Conservation (phyloP, 2,329 filamentous ascomycete genomes). For the Mycocentrospora acerina region DNA sequence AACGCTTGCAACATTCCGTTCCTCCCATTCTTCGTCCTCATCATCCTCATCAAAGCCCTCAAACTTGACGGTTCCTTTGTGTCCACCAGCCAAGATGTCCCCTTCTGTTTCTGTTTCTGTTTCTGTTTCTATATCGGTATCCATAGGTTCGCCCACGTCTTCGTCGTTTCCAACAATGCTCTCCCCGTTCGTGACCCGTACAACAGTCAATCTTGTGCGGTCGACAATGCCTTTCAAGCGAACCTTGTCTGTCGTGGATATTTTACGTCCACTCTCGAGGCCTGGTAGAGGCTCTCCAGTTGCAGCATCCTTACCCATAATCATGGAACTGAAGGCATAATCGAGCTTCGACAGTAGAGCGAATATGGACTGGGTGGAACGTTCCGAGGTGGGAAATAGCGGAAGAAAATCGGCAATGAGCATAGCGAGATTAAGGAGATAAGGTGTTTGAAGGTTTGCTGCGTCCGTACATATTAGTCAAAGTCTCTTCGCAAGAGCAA, state of each 20-base stretch:
- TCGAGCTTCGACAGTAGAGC: constrained; percentile 75
- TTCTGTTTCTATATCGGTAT: constrained; percentile 38
- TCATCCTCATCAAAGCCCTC: constrained; percentile 49
- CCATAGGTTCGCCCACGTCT: constrained; percentile 16
- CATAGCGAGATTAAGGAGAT: constrained; percentile 75
- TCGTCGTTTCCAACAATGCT: constrained; percentile 43
- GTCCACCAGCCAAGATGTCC: constrained; percentile 30
- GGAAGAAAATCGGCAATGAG: constrained; percentile 71
- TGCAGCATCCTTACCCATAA: constrained; percentile 67
- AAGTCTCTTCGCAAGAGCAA: background rate
- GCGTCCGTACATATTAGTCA: constrained; percentile 5
- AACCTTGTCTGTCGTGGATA: constrained; percentile 86
- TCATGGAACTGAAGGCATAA: constrained; percentile 74
- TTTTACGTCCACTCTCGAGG: constrained; percentile 62
- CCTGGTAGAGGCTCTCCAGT: constrained; percentile 68
- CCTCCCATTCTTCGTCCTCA: constrained; percentile 41
- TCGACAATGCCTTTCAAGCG: constrained; percentile 80
- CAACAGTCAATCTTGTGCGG: constrained; percentile 68
- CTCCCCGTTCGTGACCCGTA: constrained; percentile 65
- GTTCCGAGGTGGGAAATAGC: constrained; percentile 68
- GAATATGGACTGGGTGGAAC: constrained; percentile 67
- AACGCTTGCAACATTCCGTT: constrained; percentile 56
- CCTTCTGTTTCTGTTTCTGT: constrained; percentile 19
- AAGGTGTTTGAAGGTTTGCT: constrained; percentile 81
- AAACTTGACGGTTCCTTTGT: constrained; percentile 28